Base-by-base conservation (phyloP, 371 early-diverging fungal species). In the Rhizopus arrhizus region DNA sequence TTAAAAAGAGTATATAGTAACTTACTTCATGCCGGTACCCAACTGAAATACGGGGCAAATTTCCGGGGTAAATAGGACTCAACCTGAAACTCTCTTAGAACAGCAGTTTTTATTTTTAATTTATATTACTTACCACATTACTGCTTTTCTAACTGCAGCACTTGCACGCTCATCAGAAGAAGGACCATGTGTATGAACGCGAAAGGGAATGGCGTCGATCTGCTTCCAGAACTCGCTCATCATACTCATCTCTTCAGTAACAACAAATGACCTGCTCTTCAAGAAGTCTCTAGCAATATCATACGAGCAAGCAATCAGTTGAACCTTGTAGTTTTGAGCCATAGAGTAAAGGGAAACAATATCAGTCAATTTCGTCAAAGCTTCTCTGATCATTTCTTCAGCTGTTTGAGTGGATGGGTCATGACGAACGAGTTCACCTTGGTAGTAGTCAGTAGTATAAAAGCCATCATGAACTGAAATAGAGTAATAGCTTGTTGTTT, bases 221-320 rank as follows among this genome's bases (percentile, higher is more conserved):
- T 91, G 89, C 40, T 81, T 72, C 93, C 93, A 93, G 64, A 90
- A 80, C 31, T 75, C 67, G 33, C 82, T 80, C 59, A 85, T 80
- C 15, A 87, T 64, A 16, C 70, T 66, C 3, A 58, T 32, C 2
- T 66, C 70, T 53, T 68, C 59, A 28, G 56, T 16, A 10, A 46
- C 49, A 5, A 54, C 40, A 34, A 57, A 34, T 2, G 68, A 76
- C 34, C 70, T 70, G 40, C 70, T 63, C 12, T 55, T 33, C 12
- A 74, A 31, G 11, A 72, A 73, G 1, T 74, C 69, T 5, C 16
- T 31, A 12, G 58, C 68, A 29, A 76, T 46, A 28, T 64, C 62
- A 13, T 65, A 59, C 5, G 77, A 77, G 22, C 64, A 69, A 35
- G 83, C 85, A 45, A 85, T 65, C 10, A 81, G 59, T 43, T 81